phyloP scores from a whole-genome alignment of 257 asterid species.

The Solanum acaule region DNA sequence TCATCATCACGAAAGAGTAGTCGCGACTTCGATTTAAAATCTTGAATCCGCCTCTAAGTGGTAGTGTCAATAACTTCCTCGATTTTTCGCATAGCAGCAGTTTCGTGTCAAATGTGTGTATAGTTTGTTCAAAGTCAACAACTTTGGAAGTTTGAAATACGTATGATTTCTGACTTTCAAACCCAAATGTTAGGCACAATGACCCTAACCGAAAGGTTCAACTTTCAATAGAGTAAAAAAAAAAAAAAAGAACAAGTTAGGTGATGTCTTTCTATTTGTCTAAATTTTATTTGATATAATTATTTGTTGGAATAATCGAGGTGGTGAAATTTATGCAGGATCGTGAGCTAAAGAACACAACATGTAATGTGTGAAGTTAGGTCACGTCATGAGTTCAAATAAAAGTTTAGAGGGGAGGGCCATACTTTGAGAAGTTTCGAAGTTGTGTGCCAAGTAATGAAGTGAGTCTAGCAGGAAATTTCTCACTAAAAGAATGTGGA shows the following conservation, averaged over 20 bases:
- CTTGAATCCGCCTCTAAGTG: neutral
- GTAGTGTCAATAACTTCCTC: neutral
- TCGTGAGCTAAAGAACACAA: neutral
- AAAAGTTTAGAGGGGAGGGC: neutral
- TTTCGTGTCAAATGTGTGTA: neutral
- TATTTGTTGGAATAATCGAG: neutral
- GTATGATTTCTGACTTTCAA: neutral
- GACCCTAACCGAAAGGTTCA: neutral
- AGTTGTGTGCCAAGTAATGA: neutral
- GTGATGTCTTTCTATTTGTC: neutral
- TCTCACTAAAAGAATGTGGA: neutral
- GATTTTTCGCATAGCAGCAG: neutral
- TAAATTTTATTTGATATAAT: neutral
- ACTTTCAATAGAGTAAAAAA: neutral
- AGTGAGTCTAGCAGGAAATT: neutral
- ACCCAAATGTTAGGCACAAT: neutral
- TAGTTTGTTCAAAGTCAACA: neutral
- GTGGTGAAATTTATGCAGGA: neutral
- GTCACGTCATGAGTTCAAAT: neutral
- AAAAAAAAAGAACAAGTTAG: neutral
- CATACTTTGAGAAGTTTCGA: neutral
- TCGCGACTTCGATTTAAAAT: neutral
- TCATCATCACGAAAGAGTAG: neutral
- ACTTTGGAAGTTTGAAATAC: neutral
- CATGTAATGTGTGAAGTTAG: neutral